Evolutionary conservation across 1,139 yeast genomes (phyloP), one percentile per base, ranked within the genome.

Genomic region (Blastobotrys illinoisensis): DNA sequence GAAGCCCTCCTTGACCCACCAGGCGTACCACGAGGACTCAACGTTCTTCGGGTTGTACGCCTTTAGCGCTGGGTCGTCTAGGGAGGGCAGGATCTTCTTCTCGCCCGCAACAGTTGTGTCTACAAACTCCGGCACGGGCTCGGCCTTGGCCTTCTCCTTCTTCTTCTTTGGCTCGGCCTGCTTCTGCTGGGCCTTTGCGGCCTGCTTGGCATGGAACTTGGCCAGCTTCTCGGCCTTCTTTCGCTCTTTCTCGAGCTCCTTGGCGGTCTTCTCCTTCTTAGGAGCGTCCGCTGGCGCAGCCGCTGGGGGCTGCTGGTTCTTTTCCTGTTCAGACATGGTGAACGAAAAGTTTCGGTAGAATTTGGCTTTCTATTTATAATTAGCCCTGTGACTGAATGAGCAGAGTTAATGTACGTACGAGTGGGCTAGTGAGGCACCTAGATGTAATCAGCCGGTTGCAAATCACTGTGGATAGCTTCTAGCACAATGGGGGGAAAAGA

Each of bases 181-280:
- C 36, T 71, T 71, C 46, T 71, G 64, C 53, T 71, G 77, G 48
- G 81, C 83, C 73, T 85, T 84, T 66, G 88, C 88, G 58, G 91
- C 90, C 75, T 91, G 86, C 74, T 93, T 93, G 54, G 98, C 98
- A 64, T 85, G 81, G 73, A 91, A 91, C 71, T 91, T 93, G 68
- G 97, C 96, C 68, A 90, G 76, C 72, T 93, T 93, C 76, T 93
- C 99, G 53, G 97, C 97, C 80, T 91, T 91, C 78, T 91, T 91
- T 68, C 86, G 83, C 75, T 93, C 99, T 70, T 90, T 91, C 72
- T 91, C 97, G 55, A 91, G 67, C 68, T 68, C 77, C 60, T 71
- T 73, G 55, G 69, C 74, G 46, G 77, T 73, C 62, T 74, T 74
- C 54, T 57, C 71, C 63, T 74, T 73, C 55, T 58, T 60, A 5